Evolutionary conservation across 768 basidiomycete genomes (phyloP), one percentile per base, ranked within the genome.

Genomic region (Mycena galericulata): DNA sequence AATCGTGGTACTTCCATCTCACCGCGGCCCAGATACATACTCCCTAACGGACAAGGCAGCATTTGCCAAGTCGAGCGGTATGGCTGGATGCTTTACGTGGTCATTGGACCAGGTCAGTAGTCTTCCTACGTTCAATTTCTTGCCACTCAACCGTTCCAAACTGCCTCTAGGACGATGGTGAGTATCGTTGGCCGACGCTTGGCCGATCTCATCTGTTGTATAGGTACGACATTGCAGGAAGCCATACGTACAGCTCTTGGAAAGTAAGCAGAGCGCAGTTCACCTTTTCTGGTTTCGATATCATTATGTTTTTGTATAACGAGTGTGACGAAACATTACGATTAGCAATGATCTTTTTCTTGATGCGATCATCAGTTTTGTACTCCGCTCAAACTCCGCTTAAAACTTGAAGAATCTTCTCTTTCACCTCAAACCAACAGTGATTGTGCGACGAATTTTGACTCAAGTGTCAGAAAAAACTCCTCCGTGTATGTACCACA

Each of bases 51-150:
- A 88, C 78, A 92, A 92, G 76, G 88, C 86, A 7, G 79, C 83
- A 46, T 90, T 87, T 72, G 90, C 89, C 0, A 83, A 80, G 47
- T 77, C 79, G 60, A 79, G 78, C n/a, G 85, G 85, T 0, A 84
- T 88, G 83, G 87, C 79, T 3, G 87, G 86, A 3, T 86, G 85
- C 73, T 87, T 88, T 68, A 87, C 86, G 36, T 87, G 87, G 87
- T 86, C 86, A 1, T 40, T 67, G 1, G 81, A 83, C 46, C 75
- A 84, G 71, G 77, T 24, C 38, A 76, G 65, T 61, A 14, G n/a
- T 34, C 8, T 34, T 18, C n/a, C 20, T 47, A 12, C 17, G 20
- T n/a, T 36, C 14, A 2, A 14, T 4, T 26, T 63, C 4, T 24
- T 26, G 14, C n/a, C 34, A 4, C 10, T 24, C 27, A 17, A 14